Conservation (phyloP, 2,329 filamentous ascomycete species). For the Verticillium tricorpus region DNA sequence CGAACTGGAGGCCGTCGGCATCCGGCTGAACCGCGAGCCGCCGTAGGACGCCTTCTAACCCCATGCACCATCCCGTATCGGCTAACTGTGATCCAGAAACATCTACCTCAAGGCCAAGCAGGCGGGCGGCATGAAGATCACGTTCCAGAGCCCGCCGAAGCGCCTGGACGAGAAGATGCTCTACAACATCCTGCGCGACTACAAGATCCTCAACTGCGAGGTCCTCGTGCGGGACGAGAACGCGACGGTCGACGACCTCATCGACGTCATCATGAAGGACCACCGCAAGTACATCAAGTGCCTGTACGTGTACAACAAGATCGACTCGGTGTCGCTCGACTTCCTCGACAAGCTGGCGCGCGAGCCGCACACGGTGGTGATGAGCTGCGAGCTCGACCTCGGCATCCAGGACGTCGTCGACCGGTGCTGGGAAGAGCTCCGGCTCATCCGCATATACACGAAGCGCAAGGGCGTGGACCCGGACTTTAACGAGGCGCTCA, state of each 20-base stretch:
- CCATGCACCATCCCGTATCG: neutral
- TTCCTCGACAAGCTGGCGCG: constrained; percentile 88
- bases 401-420: constrained; percentile 93
- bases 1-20: constrained; percentile 92
- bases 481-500: constrained; percentile 85
- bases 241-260: constrained; percentile 95
- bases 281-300: constrained; percentile 95
- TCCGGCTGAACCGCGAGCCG: constrained; percentile 84
- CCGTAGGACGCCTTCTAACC: constrained; percentile 53
- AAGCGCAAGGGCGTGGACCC: constrained; percentile 93
- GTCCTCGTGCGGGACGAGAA: constrained; percentile 93
- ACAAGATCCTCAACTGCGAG: constrained; percentile 98
- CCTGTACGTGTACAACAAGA: constrained; percentile 99
- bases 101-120: constrained; percentile 97
- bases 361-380: constrained; percentile 91
- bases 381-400: constrained; percentile 94
- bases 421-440: constrained; percentile 88
- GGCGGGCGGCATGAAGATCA: constrained; percentile 98
- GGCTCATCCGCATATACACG: constrained; percentile 88
- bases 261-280: constrained; percentile 99
- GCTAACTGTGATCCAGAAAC: constrained; percentile 52
- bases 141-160: constrained; percentile 85
- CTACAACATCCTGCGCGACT: constrained; percentile 94
- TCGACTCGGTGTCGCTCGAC: constrained; percentile 89
- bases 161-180: constrained; percentile 95